Base-by-base conservation (phyloP, 1,139 yeast genomes). In the Suhomyces bokatorum region DNA sequence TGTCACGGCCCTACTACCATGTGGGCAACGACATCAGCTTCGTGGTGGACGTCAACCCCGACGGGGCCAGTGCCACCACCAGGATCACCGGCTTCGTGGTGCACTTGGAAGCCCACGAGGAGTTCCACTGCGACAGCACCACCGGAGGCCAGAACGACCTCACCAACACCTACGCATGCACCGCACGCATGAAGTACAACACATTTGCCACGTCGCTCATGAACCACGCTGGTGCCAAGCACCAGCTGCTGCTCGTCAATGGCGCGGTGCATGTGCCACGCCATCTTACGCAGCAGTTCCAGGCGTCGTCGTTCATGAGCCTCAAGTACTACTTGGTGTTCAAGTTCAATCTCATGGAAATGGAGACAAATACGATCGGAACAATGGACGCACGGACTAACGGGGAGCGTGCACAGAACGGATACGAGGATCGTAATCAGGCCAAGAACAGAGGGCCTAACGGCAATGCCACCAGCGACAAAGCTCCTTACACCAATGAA, bases 11-110 rank as follows among this genome's bases (percentile, higher is more conserved):
- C 1, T 72, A 72, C 47, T 80, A 70, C 52, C 76, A 74, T 43
- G 52, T 74, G 10, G 80, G 83, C 1, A 84, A 80, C 32, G 78
- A 75, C 45, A 63, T 79, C 9, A 68, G 68, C 45, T 63, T 77
- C 36, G 57, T 63, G 5, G 49, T 54, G 8, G 62, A 67, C 39
- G 49, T 60, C 17, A 56, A 52, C 39, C 62, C 63, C 2, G 44
- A 43, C 7, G 56, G 51, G 11, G 44, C 41, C 11, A 46, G 55
- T 5, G 43, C 42, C 12, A 43, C 44, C 4, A 58, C 67, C 3
- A 63, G 63, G 37, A 60, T 71, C 3, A 66, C 64, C 1, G 78
- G 79, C 1, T 45, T 65, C 20, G 58, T 67, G 6, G 63, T 57
- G 5, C 69, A 67, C 49, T 45, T 73, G 16, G 78, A 73, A 49